Conservation (phyloP, 345 rosid genomes). For the Gynandropsis gynandra region DNA sequence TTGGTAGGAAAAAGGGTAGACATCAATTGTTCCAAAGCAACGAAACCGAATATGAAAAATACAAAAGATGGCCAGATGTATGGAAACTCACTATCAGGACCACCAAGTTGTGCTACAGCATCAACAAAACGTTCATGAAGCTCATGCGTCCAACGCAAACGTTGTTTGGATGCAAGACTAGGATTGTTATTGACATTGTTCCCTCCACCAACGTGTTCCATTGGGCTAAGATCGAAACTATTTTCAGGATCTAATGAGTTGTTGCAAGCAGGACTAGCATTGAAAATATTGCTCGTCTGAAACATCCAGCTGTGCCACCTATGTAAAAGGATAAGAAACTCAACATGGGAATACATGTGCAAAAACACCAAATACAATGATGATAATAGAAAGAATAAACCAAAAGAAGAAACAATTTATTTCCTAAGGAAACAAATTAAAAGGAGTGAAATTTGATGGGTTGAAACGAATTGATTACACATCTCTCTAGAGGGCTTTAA, state of each 20-base stretch:
- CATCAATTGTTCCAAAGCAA: neutral
- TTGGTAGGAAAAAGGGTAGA: too few species aligned
- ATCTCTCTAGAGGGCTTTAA: too few species aligned
- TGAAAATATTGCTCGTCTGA: constrained; percentile 36
- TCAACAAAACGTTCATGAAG: constrained; percentile 99
- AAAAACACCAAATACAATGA: too few species aligned
- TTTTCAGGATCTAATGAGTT: constrained; percentile 45
- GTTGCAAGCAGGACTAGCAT: constrained; percentile 36
- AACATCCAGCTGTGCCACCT: constrained; percentile 22
- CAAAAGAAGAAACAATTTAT: too few species aligned
- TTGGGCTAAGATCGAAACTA: constrained; percentile 44
- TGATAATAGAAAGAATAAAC: too few species aligned
- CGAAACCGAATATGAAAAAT: neutral
- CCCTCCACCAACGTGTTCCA: constrained; percentile 72
- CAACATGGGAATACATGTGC: too few species aligned
- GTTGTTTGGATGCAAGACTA: constrained; percentile 90
- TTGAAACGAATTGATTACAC: too few species aligned
- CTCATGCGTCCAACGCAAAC: constrained; percentile 95
- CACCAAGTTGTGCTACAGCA: constrained; percentile 98
- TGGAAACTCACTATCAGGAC: constrained; percentile 84
- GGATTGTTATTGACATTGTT: constrained; percentile 31
- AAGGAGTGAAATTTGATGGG: too few species aligned
- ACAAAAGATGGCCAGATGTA: neutral
- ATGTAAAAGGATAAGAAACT: too few species aligned
- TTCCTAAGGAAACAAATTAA: too few species aligned